Percentiles rank a stretch among this genome's conserved stretches.
Conservation (phyloP, 371 early-diverging fungal species). For the Rozella allomycis region DNA sequence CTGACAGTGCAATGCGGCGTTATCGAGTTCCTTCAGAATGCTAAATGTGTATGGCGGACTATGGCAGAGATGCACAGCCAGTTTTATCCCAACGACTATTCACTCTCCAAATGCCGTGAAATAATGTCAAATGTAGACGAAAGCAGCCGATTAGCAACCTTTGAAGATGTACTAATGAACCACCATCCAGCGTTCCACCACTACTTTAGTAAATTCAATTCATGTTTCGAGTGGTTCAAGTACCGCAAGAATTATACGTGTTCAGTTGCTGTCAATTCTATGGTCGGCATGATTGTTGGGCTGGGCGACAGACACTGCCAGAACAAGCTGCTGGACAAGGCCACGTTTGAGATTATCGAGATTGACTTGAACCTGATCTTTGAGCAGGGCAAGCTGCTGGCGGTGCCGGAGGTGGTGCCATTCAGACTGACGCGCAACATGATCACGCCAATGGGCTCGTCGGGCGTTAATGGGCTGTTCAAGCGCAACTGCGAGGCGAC, state of each 20-base stretch:
- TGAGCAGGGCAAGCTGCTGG: constrained; percentile 4
- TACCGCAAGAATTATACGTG: constrained; percentile 2
- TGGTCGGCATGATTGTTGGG: constrained; percentile 7
- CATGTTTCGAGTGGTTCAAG: neutral
- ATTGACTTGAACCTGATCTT: constrained; percentile 9
- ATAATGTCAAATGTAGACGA: neutral
- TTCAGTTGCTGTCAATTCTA: constrained; percentile 4
- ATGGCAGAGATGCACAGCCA: neutral
- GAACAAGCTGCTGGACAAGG: constrained; percentile 6
- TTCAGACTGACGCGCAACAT: constrained; percentile 7
- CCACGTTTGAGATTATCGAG: constrained; percentile 3
- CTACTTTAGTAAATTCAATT: constrained; percentile 1
- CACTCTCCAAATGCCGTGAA: neutral
- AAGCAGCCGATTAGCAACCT: neutral
- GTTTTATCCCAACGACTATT: neutral
- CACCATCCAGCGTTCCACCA: constrained; percentile 1
- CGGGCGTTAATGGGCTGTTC: neutral
- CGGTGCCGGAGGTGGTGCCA: constrained; percentile 6
- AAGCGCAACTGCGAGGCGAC: constrained; percentile 5
- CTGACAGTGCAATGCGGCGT: neutral
- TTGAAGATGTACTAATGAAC: neutral
- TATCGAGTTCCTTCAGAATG: constrained; percentile 1
- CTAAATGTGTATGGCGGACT: neutral
- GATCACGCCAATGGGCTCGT: constrained; percentile 1
- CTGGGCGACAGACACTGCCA: constrained; percentile 9